Evolutionary conservation across 805 yeast genomes (phyloP), one percentile per base, ranked within the genome.

Genomic region (Komagataella mondaviorum): DNA sequence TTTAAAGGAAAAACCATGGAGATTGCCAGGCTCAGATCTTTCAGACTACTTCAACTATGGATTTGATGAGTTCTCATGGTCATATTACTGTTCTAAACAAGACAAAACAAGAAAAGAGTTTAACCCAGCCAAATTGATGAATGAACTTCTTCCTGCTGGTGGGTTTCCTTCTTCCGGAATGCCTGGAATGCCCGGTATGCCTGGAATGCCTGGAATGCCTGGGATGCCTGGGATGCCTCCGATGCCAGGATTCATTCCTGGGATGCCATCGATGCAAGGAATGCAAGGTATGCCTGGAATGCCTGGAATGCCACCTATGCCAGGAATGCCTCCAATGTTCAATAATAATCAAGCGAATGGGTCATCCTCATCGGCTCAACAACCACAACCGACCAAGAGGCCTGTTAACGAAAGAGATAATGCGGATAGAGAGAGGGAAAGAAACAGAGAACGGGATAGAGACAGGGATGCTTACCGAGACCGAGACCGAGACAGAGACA

Each of bases 41-140:
- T 78, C 95, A 6, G 98, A 93, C 65, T 95, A 89, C 66, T 93
- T 93, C 73, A 93, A 93, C 68, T 93, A 81, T 61, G 99, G 99
- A 1, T 93, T 93, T 63, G 96, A 93, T 63, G 99, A 93, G 69
- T 77, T 86, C 57, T 85, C 97, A 14, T 93, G 99, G 99, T 81
- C 85, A 51, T 88, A 90, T 22, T 93, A 93, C 67, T 82, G 96
- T 58, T 73, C 82, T 46, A 88, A 88, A 64, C 96, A 90, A 62
- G 96, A 90, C 64, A 82, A 80, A 57, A 60, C 84, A 49, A 76
- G 93, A 51, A 82, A 83, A 5, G 90, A 85, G 54, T 90, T 81
- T 68, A 85, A 87, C 54, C 93, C 95, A 2, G 86, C 83, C 52
- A 88, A 85, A 60, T 71, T 88, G 18, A 77, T 88, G 75, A 80